Evolutionary conservation across 495 filamentous ascomycete species (phyloP), one percentile per base, ranked within the genome.

Genomic region (Penicillium paradoxum): DNA sequence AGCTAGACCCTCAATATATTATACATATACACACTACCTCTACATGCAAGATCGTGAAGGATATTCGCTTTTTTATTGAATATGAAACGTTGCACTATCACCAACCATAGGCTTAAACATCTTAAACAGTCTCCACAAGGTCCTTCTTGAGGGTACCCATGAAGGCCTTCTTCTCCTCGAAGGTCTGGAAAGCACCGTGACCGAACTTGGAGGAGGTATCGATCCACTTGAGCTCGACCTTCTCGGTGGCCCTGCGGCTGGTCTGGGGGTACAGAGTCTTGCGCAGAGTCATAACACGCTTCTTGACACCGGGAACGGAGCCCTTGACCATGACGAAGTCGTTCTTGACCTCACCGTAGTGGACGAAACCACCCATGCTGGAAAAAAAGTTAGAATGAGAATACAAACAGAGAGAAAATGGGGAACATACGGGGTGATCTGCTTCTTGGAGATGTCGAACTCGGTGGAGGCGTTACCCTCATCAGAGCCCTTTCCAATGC

Each of bases 211-310:
- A 96, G 41, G 91, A 96, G 60, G 95, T 99, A 69, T 99, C 95
- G 84, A 99, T 97, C 95, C 95, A 99, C 79, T 99, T 99, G 78
- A 99, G 87, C 56, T 97, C 91, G 69, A 97, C 86, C 87, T 97
- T 97, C 87, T 99, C 95, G 71, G 95, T 80, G 34, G 95, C 88
- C 73, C 87, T 88, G 68, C 95, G 80, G 68, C 85, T 95, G 53
- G 91, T 97, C 84, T 99, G 95, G 57, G 80, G 84, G 85, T 95
- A 99, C 81, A 99, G 93, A 45, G 95, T 96, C 83, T 99, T 99
- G 71, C 95, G 88, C 59, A 99, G 85, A 59, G 95, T 99, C 85
- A 97, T 91, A 71, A 99, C 84, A 71, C 95, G 85, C 90, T 97
- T 99, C 90, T 97, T 97, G 66, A 95, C 88, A 84, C 95, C 95